Conservation (phyloP, 257 asterid species). For the Paraleonurus japonicus region DNA sequence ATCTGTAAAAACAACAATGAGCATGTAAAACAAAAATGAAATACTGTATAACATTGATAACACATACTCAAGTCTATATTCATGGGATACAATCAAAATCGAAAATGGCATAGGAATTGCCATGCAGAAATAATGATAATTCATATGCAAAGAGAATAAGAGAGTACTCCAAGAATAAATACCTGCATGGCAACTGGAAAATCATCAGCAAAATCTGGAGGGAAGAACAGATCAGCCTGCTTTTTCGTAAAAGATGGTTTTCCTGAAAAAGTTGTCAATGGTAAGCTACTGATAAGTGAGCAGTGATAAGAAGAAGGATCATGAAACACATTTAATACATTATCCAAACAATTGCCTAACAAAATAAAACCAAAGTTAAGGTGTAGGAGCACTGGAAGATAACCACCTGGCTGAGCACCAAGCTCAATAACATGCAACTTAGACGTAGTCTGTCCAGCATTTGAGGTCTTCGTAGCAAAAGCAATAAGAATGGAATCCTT, state of each 20-base stretch:
- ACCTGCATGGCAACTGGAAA: constrained; percentile 99
- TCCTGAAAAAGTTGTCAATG: constrained; percentile 41
- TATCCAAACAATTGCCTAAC: neutral
- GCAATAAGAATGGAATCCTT: constrained; percentile 88
- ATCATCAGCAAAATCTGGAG: constrained; percentile 94
- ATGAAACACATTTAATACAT: neutral
- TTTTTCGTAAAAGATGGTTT: constrained; percentile 83
- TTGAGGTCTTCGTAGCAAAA: constrained; percentile 64
- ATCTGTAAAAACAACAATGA: constrained; percentile 52
- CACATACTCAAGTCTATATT: constrained; percentile 35
- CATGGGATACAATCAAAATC: constrained; percentile 41
- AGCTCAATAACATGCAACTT: constrained; percentile 75
- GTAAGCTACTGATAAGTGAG: constrained; percentile 19
- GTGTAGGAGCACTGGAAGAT: neutral
- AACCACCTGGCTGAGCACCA: constrained; percentile 76
- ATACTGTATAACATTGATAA: constrained; percentile 25
- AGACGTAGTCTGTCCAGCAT: constrained; percentile 62
- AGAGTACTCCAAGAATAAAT: constrained; percentile 14
- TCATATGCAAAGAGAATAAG: neutral
- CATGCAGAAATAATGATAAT: constrained; percentile 6
- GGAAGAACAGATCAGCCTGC: constrained; percentile 94
- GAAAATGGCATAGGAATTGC: neutral
- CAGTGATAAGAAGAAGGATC: constrained; percentile 17
- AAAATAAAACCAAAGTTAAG: constrained; percentile 2
- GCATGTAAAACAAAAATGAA: constrained; percentile 17